phyloP scores from a whole-genome alignment of 768 basidiomycete species.

The Lentinula sp. region DNA sequence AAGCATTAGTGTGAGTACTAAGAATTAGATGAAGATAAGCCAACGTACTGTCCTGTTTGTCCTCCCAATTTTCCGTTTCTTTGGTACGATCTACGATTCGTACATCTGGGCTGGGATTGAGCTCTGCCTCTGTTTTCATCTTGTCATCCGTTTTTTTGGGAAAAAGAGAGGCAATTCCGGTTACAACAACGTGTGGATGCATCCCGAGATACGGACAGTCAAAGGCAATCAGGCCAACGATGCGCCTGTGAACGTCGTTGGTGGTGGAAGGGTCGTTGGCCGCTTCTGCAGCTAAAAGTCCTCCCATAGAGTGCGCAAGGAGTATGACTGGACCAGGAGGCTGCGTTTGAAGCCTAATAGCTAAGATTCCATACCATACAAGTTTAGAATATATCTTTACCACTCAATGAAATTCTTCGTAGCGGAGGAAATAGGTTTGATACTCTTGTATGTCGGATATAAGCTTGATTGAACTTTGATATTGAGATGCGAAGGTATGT shows the following conservation, averaged over 20 bases:
- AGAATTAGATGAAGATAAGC: background rate
- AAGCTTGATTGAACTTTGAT: conserved; percentile 39
- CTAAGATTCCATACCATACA: background rate
- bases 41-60: conserved; percentile 19
- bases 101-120: conserved; percentile 38
- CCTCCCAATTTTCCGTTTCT: conserved; percentile 47
- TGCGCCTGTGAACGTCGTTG: conserved; percentile 27
- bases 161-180: conserved; percentile 49
- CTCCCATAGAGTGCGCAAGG: conserved; percentile 57
- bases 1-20: background rate
- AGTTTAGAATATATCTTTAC: conserved; percentile 19
- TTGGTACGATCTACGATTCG: conserved; percentile 32
- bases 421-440: conserved; percentile 44
- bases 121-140: conserved; percentile 22
- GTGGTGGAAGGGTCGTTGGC: conserved; percentile 37
- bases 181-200: conserved; percentile 57
- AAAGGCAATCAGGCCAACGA: conserved; percentile 50
- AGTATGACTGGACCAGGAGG: conserved; percentile 51
- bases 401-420: conserved; percentile 51
- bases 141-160: conserved; percentile 23
- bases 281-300: conserved; percentile 51
- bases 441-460: conserved; percentile 58
- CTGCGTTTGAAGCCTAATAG: conserved; percentile 44
- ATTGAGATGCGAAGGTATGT: conserved; percentile 26
- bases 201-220: conserved; percentile 56